Percentiles rank a stretch among this genome's conserved stretches.
These are phyloP conservation scores for Leishmania braziliensis DNA, from an alignment of 208 protist species.

Conservation along the genomic window DNA sequence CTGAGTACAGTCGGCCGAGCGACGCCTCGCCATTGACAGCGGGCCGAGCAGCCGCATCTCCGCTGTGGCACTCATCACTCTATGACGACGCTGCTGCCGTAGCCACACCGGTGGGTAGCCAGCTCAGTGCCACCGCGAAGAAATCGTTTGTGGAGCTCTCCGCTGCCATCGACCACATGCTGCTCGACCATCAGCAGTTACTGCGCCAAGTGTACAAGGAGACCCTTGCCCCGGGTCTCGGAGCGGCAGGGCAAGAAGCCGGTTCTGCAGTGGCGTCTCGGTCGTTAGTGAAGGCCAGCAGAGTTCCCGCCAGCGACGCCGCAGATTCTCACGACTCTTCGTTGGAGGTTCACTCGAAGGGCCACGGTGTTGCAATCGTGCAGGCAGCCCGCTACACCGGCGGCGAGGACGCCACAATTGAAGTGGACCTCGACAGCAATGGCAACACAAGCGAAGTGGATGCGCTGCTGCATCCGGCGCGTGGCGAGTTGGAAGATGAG, in stretches of 20 bases:
- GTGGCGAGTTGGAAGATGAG: slow-evolving; percentile 25
- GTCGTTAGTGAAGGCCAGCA: background rate
- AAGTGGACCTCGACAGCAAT: slow-evolving; percentile 14
- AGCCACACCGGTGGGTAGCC: background rate
- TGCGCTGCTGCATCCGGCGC: background rate
- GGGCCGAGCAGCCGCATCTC: background rate
- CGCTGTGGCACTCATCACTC: background rate
- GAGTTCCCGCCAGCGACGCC: too few species aligned
- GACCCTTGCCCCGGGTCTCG: background rate
- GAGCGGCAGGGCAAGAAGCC: background rate
- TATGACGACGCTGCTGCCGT: background rate
- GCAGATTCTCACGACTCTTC: background rate
- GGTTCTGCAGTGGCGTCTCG: background rate
- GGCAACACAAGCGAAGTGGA: background rate
- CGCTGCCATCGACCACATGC: slow-evolving; percentile 65
- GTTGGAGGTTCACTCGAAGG: background rate
- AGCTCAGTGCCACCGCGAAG: background rate
- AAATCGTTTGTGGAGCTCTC: slow-evolving; percentile 48
- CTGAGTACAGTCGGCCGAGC: background rate
- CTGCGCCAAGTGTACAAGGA: slow-evolving; percentile 59
- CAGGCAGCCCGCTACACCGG: background rate
- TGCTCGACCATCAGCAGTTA: slow-evolving; percentile 68
- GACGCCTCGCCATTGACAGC: background rate
- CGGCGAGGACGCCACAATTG: background rate
- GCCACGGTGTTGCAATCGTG: background rate